Evolutionary conservation across 2,329 filamentous ascomycete species (phyloP).

Genomic region (Colletotrichum graminicola): DNA sequence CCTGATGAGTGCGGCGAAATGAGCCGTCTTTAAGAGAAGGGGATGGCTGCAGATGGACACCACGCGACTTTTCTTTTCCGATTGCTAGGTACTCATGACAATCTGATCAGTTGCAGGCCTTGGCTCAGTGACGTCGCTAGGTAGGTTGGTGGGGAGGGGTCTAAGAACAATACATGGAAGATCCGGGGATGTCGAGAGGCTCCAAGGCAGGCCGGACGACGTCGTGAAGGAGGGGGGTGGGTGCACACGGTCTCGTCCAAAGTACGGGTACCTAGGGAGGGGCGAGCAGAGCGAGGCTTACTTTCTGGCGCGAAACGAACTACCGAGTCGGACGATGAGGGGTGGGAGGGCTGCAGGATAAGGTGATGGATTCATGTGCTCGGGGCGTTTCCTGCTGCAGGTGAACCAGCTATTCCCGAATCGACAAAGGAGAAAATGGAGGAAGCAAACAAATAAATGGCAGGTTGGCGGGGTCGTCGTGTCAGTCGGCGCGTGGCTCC

Average conservation of each 20-base stretch:
- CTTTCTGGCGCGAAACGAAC: slow-evolving; percentile 11
- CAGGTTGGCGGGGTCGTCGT: not conserved
- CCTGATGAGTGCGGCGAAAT: not conserved
- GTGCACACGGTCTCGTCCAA: slow-evolving; percentile 9
- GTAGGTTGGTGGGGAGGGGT: slow-evolving; percentile 2
- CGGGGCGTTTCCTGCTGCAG: slow-evolving; percentile 1
- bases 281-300: slow-evolving; percentile 11
- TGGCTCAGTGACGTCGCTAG: slow-evolving; percentile 23
- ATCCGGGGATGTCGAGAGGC: slow-evolving; percentile 21
- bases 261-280: not conserved
- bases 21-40: slow-evolving; percentile 5
- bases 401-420: not conserved
- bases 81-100: slow-evolving; percentile 1
- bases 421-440: not conserved
- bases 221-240: not conserved
- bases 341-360: slow-evolving; percentile 18
- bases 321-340: slow-evolving; percentile 24
- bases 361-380: slow-evolving; percentile 26
- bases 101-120: not conserved
- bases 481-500: not conserved
- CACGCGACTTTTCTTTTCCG: not conserved
- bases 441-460: not conserved
- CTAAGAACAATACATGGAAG: slow-evolving; percentile 5
- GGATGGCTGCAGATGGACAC: not conserved
- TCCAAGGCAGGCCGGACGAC: not conserved